A percentile compares a stretch with the other conserved stretches of the same genome.
Conservation (phyloP, 116 monocot genomes). For the Zostera marina region DNA sequence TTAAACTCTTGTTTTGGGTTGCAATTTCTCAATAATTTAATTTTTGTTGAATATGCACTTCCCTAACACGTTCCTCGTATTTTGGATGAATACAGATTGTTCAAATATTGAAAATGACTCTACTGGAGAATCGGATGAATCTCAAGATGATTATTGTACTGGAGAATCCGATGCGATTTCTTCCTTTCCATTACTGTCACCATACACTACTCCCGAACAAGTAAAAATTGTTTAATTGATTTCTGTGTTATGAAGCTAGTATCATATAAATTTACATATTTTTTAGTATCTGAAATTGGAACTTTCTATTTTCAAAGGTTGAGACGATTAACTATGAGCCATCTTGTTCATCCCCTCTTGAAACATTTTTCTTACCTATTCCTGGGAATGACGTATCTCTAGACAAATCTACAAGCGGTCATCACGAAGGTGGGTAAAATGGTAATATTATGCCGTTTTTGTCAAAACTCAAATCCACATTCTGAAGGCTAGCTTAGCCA, state of each 20-base stretch:
- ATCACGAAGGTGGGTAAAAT: neutral
- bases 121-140: neutral
- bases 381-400: constrained; percentile 6
- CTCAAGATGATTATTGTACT: neutral
- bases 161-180: neutral
- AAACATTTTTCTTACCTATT: constrained; percentile 24
- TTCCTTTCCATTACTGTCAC: no score
- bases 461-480: neutral
- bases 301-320: neutral
- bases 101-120: neutral
- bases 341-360: constrained; percentile 1
- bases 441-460: neutral
- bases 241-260: neutral
- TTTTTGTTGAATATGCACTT: neutral
- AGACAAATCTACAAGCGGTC: neutral
- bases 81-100: constrained; percentile 3
- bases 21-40: neutral
- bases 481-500: neutral
- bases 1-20: neutral
- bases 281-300: neutral
- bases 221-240: neutral
- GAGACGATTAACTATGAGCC: constrained; percentile 1
- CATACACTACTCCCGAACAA: neutral
- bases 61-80: neutral
- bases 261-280: neutral